Evolutionary conservation across 2,329 filamentous ascomycete species (phyloP), one percentile per base, ranked within the genome.

Genomic region (Fusarium secorum): DNA sequence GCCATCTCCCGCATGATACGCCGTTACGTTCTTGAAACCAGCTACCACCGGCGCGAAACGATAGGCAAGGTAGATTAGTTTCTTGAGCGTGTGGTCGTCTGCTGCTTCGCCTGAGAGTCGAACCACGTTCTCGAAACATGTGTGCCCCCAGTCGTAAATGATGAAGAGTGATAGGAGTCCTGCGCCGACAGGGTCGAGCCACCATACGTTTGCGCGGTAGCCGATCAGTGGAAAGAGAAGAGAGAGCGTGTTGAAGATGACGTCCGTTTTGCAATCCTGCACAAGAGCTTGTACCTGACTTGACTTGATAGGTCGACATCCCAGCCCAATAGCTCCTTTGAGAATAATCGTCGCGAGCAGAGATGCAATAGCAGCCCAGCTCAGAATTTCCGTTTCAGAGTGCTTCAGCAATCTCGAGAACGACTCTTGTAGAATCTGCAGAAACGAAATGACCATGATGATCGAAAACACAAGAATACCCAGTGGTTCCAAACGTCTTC

Each of bases 181-280:
- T 7, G 90, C 90, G 59, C 90, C 90, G 0, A 86, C 81, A 10
- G 84, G 82, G 75, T 92, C 90, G 18, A 92, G 83, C 90, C 90
- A 92, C 90, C 90, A 92, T 18, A 90, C 74, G 28, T 87, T 77
- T 7, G 86, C 82, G 52, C 86, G 82, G 71, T 86, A 83, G 11
- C 90, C 90, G 53, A 91, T 76, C 2, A 96, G 85, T 0, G 94
- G 94, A 75, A 97, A 97, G n/a, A 95, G 86, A 74, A 97, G 93
- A 46, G 91, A 94, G 72, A 95, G 93, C 1, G 88, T 90, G 82
- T 97, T 97, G 86, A 97, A 97, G 24, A 96, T 89, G 14, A 97
- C 92, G 74, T 97, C 92, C 0, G 92, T 91, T 76, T 84, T 81
- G 63, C 78, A 80, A 15, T 80, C 78, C 18, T 80, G 78, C 1